A percentile compares a stretch with the other conserved stretches of the same genome.
Evolutionary conservation across 2,329 filamentous ascomycete species (phyloP).

Genomic region (Colletotrichum sansevieriae): DNA sequence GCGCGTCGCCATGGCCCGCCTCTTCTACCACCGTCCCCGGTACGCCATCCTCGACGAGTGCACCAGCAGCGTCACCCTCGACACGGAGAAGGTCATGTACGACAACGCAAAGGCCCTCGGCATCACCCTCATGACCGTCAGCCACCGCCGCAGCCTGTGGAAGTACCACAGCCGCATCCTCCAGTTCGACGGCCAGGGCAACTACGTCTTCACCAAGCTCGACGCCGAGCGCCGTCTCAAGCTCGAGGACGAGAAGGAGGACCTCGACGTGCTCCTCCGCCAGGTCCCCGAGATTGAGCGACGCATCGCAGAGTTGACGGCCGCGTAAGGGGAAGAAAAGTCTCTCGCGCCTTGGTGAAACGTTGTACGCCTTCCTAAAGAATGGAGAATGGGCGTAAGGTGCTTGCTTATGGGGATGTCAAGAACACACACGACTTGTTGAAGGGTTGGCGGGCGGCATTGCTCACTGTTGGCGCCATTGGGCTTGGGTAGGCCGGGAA

Average conservation of each 20-base stretch:
- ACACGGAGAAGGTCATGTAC: conserved; percentile 97
- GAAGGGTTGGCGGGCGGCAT: neutral
- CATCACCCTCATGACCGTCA: conserved; percentile 97
- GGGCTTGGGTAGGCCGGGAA: neutral
- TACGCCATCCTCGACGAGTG: conserved; percentile 99
- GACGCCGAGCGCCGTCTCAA: conserved; percentile 88
- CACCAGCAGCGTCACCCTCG: conserved; percentile 93
- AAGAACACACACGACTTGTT: neutral
- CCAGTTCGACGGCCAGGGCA: conserved; percentile 95
- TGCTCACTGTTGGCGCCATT: neutral
- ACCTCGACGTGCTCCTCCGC: conserved; percentile 86
- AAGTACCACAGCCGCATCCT: conserved; percentile 95
- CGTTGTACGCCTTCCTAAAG: no score
- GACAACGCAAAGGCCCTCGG: conserved; percentile 92
- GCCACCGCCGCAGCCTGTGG: conserved; percentile 91
- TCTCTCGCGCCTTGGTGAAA: no score
- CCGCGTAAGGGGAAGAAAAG: conserved; percentile 46
- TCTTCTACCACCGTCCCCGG: conserved; percentile 92
- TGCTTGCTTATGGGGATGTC: no score
- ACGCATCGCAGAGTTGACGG: conserved; percentile 83
- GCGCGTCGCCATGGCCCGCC: conserved; percentile 93
- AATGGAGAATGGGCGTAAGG: no score
- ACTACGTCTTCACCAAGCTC: conserved; percentile 88
- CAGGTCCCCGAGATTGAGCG: conserved; percentile 90
- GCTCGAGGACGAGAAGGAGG: conserved; percentile 96